These are phyloP conservation scores for Elaeis oleifera DNA, from an alignment of 202 grass and related monocot species.

Conservation along the genomic window DNA sequence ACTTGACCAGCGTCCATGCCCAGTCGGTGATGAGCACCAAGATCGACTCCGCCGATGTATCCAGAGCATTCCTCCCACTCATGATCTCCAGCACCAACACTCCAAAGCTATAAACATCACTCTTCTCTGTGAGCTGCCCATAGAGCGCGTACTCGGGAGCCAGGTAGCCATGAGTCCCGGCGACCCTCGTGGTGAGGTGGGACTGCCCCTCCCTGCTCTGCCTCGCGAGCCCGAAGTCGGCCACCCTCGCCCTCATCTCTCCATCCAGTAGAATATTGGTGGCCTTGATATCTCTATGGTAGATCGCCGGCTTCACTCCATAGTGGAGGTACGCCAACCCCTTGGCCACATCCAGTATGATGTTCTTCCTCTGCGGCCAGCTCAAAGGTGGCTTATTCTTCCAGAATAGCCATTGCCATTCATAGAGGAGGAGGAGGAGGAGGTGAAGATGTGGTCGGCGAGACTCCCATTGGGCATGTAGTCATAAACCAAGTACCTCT, in stretches of 20 bases:
- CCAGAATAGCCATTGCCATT: background rate
- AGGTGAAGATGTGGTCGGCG: slow-evolving; percentile 60
- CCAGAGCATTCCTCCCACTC: slow-evolving; percentile 56
- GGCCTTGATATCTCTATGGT: slow-evolving; percentile 86
- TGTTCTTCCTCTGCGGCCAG: slow-evolving; percentile 52
- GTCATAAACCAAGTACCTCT: slow-evolving; percentile 81
- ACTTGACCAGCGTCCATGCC: slow-evolving; percentile 66
- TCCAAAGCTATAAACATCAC: slow-evolving; percentile 97
- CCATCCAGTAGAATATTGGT: slow-evolving; percentile 78
- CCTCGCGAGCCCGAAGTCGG: slow-evolving; percentile 79
- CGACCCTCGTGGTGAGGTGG: slow-evolving; percentile 85
- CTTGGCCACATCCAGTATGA: slow-evolving; percentile 67
- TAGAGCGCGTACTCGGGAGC: slow-evolving; percentile 96
- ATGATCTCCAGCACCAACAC: slow-evolving; percentile 71
- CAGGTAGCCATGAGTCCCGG: slow-evolving; percentile 87
- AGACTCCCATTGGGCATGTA: slow-evolving; percentile 86
- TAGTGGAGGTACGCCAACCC: slow-evolving; percentile 83
- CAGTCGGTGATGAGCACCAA: slow-evolving; percentile 81
- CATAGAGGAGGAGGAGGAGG: background rate
- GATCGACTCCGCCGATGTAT: slow-evolving; percentile 50
- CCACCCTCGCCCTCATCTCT: slow-evolving; percentile 62
- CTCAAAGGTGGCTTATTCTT: slow-evolving; percentile 14
- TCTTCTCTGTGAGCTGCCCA: slow-evolving; percentile 93
- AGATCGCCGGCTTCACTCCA: slow-evolving; percentile 86
- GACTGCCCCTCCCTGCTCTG: slow-evolving; percentile 86